phyloP scores from a whole-genome alignment of 352 stramenopile genomes.

The Phytophthora fragariae region DNA sequence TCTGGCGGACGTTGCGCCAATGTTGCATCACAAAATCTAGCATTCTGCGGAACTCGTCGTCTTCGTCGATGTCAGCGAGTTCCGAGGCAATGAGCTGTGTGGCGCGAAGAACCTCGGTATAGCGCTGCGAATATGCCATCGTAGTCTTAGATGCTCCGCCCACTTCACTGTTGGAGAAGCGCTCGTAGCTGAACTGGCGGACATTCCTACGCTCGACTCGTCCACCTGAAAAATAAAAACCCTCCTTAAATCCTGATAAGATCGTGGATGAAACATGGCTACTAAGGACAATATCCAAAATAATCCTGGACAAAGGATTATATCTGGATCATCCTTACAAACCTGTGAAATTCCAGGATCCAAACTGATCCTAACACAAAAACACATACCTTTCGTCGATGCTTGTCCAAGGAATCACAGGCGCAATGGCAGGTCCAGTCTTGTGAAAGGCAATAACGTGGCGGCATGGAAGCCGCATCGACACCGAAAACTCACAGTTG shows the following conservation, averaged over 20 bases:
- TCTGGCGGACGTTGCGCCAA: conserved; percentile 8
- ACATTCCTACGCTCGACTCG: neutral
- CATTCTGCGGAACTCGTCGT: neutral
- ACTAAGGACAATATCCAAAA: neutral
- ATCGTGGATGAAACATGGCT: conserved; percentile 15
- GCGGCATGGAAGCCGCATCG: too few relatives aligned
- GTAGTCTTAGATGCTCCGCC: too few relatives aligned
- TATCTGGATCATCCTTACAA: too few relatives aligned
- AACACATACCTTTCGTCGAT: too few relatives aligned
- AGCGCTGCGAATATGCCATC: neutral
- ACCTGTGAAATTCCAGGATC: too few relatives aligned
- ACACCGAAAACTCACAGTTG: too few relatives aligned
- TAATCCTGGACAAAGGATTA: too few relatives aligned
- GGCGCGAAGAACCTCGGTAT: neutral
- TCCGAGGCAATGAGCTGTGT: conserved; percentile 11
- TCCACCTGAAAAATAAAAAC: conserved; percentile 6
- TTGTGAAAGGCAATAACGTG: too few relatives aligned
- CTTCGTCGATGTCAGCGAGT: conserved; percentile 11
- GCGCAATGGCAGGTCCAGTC: too few relatives aligned
- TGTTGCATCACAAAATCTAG: conserved; percentile 6
- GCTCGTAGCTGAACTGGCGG: neutral
- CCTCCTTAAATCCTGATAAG: conserved; percentile 2
- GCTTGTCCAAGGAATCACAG: too few relatives aligned
- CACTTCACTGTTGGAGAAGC: neutral
- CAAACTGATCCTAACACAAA: too few relatives aligned